Evolutionary conservation across 345 rosid species (phyloP), one percentile per base, ranked within the genome.

Genomic region (Murraya paniculata): DNA sequence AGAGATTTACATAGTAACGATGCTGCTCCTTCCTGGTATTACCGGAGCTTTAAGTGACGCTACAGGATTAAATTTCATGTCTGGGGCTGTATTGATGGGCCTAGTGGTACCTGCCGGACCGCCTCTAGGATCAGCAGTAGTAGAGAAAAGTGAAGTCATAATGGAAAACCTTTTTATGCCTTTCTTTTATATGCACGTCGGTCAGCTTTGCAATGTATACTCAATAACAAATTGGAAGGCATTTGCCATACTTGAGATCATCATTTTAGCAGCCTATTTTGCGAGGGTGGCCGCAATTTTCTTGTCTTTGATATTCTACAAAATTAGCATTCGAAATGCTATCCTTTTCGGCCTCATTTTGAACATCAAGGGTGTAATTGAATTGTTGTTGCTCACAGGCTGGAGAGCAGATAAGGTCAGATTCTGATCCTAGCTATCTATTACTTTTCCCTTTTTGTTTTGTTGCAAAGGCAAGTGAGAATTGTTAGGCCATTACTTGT

Each of bases 21-120:
- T 80, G n/a, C n/a, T 82, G 6, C 1, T 81, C 1, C 35, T 16
- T 13, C 64, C 82, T 4, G 39, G 83, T 19, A 1, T 71, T 2
- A 64, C 72, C 65, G 80, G 74, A 13, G 1, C 56, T n/a, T 0
- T 77, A 0, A 36, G 68, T 21, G 87, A 87, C 30, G 8, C 38
- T 6, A 2, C 72, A 1, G 84, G 86, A 24, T 0, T 35, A 2
- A 7, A 16, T 4, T 36, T 71, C 30, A 27, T 72, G 4, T 24
- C 64, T 0, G 90, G 88, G 8, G 69, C 68, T 38, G 9, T 83
- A 0, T 9, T 80, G 1, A 38, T 76, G 14, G 87, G 90, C 0
- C 7, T 83, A 2, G 24, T 76, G 6, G 24, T 87, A 28, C 88
- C 87, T 0, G 62, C 75, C 0, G 90, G 88, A 24, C 85, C 83